Base-by-base conservation (phyloP, 1,139 yeast species). In the Taphrina pruni region DNA sequence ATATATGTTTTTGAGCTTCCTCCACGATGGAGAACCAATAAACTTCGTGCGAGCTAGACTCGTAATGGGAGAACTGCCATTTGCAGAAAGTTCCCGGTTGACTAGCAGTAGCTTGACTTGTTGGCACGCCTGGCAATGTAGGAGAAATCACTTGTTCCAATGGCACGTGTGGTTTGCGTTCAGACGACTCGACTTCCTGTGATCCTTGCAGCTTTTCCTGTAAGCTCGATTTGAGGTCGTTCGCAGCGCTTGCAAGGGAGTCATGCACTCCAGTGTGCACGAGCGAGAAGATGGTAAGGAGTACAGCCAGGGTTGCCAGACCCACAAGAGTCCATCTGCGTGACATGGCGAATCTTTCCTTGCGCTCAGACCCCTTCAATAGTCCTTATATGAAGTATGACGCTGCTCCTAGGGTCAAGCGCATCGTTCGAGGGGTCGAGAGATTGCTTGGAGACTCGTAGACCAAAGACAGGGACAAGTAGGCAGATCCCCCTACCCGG, bases 61-160 rank as follows among this genome's bases (percentile, higher is more conserved):
- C 55, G 48, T 64, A 64, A 12, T 46, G 54, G 20, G 60, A 45
- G 55, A 64, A 64, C 21, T 39, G 26, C 67, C 67, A 64, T 21
- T 46, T 54, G 46, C 67, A 64, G 48, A 36, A 54, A 7, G 17
- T 2, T 2, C 48, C 48, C 6, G 12, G 48, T 0, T 45, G 20
- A 45, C 48, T 12, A 3, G 48, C 48, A 12, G 3, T 14, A 7
- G 12, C 17, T 45, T 45, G 20, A n/a, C 11, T 14, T 2, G 43
- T 9, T 39, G 43, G 43, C 11, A 14, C 43, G 14, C 43, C 43
- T 39, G 43, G 43, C 11, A 9, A 11, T 39, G 14, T 39, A 9
- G 43, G 43, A 39, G 43, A 6, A 39, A 39, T 6, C 14, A 39
- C 14, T 14, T 14, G 43, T 2, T 39, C 43, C 11, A 14, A 2